These are phyloP conservation scores for Petunia axillaris DNA, from an alignment of 257 asterid species.

Conservation along the genomic window DNA sequence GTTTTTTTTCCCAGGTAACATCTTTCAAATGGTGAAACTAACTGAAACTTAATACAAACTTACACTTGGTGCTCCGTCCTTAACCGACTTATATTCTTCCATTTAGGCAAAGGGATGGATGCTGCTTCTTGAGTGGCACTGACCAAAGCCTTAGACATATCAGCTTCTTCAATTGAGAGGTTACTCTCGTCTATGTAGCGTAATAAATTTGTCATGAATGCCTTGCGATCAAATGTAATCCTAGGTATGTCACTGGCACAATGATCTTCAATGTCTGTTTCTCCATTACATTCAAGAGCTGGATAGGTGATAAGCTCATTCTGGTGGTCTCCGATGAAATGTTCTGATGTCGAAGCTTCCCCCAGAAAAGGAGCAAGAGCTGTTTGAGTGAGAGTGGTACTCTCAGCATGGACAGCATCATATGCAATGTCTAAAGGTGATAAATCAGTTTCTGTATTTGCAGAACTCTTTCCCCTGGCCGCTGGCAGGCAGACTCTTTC, in stretches of 20 bases:
- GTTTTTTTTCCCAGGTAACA: background rate
- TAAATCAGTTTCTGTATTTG: background rate
- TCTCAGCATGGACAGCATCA: background rate
- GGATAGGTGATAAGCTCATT: slow-evolving; percentile 59
- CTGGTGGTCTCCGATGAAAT: slow-evolving; percentile 19
- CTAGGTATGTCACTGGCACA: slow-evolving; percentile 35
- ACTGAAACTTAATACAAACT: slow-evolving; percentile 23
- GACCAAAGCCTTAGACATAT: slow-evolving; percentile 37
- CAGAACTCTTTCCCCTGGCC: slow-evolving; percentile 22
- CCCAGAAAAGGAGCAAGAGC: background rate
- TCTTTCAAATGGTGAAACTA: background rate
- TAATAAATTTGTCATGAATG: slow-evolving; percentile 19
- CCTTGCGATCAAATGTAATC: slow-evolving; percentile 32
- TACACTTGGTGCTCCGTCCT: slow-evolving; percentile 48
- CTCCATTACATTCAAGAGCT: slow-evolving; percentile 32
- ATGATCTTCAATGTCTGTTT: slow-evolving; percentile 45
- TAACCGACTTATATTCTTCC: slow-evolving; percentile 20
- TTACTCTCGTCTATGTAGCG: slow-evolving; percentile 1
- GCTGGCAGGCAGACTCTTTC: slow-evolving; percentile 36
- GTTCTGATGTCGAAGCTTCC: slow-evolving; percentile 4
- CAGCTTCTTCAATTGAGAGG: background rate
- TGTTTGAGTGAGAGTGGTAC: background rate
- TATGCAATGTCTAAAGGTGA: slow-evolving; percentile 25
- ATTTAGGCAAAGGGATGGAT: slow-evolving; percentile 29
- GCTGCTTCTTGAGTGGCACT: slow-evolving; percentile 25